phyloP scores from a whole-genome alignment of 805 yeast species.

The Wickerhamomyces hampshirensis region DNA sequence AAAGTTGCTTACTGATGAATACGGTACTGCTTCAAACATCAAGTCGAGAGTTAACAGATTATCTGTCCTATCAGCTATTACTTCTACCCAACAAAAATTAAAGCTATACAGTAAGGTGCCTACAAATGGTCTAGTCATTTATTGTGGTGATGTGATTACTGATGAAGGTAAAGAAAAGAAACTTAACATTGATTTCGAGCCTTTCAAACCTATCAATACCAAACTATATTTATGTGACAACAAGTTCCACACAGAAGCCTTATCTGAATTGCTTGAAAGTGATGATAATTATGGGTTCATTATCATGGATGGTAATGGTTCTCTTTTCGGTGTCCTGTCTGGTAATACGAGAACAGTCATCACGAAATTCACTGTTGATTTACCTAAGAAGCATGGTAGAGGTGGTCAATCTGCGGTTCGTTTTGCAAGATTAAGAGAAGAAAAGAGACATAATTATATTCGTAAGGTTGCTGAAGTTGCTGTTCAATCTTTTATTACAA shows the following conservation, averaged over 20 bases:
- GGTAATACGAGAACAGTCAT: slow-evolving; percentile 97
- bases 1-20: slow-evolving; percentile 95
- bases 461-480: slow-evolving; percentile 98
- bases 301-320: slow-evolving; percentile 99
- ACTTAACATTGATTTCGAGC: slow-evolving; percentile 95
- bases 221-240: slow-evolving; percentile 93
- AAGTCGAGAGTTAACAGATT: slow-evolving; percentile 96
- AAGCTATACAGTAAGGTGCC: slow-evolving; percentile 89
- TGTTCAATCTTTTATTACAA: slow-evolving; percentile 93
- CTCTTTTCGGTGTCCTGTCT: slow-evolving; percentile 88
- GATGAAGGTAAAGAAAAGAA: slow-evolving; percentile 97
- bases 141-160: slow-evolving; percentile 97
- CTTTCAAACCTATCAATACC: slow-evolving; percentile 98
- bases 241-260: slow-evolving; percentile 96
- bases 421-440: slow-evolving; percentile 98
- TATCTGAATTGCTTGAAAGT: slow-evolving; percentile 87
- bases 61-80: slow-evolving; percentile 93
- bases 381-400: slow-evolving; percentile 99
- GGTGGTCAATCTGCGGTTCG: slow-evolving; percentile 99
- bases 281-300: slow-evolving; percentile 97
- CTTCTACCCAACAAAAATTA: slow-evolving; percentile 95
- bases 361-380: slow-evolving; percentile 94
- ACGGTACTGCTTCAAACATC: slow-evolving; percentile 97
- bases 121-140: slow-evolving; percentile 88
- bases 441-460: slow-evolving; percentile 97